Conservation (phyloP, 2,329 filamentous ascomycete species). For the Aplosporella prunicola region DNA sequence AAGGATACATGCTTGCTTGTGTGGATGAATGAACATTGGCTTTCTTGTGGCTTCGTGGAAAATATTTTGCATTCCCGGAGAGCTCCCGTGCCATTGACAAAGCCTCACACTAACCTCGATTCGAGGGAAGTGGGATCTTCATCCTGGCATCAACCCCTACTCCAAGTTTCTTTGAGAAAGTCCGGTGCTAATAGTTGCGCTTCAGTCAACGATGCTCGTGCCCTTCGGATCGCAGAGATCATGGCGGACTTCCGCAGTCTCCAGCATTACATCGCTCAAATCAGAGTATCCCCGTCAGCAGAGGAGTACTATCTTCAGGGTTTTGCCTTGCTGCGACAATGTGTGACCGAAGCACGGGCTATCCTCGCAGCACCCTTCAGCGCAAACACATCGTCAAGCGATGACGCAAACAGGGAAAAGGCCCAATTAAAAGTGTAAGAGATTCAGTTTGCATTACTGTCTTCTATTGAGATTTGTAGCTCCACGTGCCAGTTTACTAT, state of each 20-base stretch:
- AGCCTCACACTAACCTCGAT: too few relatives aligned
- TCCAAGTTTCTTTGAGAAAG: too few relatives aligned
- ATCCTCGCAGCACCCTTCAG: conserved; percentile 47
- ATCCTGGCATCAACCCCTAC: too few relatives aligned
- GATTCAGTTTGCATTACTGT: conserved; percentile 7
- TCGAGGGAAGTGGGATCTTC: too few relatives aligned
- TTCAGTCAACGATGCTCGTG: conserved; percentile 54
- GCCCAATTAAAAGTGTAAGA: conserved; percentile 47
- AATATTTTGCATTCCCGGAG: too few relatives aligned
- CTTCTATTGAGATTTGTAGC: background rate
- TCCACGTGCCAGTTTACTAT: too few relatives aligned
- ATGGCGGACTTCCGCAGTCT: conserved; percentile 56
- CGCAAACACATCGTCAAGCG: conserved; percentile 31
- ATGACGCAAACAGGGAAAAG: conserved; percentile 46
- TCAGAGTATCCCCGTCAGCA: conserved; percentile 41
- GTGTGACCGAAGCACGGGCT: conserved; percentile 44
- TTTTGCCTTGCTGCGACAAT: conserved; percentile 48
- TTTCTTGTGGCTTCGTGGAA: too few relatives aligned
- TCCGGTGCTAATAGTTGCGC: too few relatives aligned
- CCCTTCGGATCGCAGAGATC: conserved; percentile 53
- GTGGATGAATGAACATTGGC: too few relatives aligned
- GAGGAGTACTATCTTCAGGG: conserved; percentile 52
- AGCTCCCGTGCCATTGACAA: too few relatives aligned
- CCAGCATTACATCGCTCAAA: conserved; percentile 48
- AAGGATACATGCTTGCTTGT: too few relatives aligned